Evolutionary conservation across 495 filamentous ascomycete genomes (phyloP).

Genomic region (Cercophora newfieldiana): DNA sequence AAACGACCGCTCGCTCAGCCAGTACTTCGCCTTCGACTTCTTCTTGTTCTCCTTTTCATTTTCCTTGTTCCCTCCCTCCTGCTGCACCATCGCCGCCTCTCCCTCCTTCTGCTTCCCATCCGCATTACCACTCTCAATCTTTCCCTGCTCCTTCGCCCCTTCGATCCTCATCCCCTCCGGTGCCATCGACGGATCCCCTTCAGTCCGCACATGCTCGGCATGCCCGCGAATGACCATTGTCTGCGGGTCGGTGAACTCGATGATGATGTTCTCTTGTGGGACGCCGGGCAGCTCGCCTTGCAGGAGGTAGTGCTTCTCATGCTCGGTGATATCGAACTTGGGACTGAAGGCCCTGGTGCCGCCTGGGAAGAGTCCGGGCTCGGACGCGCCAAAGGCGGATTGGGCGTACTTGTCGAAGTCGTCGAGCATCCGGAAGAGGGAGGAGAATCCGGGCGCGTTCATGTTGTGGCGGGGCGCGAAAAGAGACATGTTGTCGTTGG

Average conservation of each 20-base stretch:
- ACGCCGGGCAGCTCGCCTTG: constrained; percentile 89
- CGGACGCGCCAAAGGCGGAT: background rate
- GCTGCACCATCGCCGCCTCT: constrained; percentile 1
- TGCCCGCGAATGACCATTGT: constrained; percentile 74
- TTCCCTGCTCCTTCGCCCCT: constrained; percentile 12
- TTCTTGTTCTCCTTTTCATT: constrained; percentile 7
- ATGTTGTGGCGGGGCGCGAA: constrained; percentile 23
- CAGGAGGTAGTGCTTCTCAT: constrained; percentile 67
- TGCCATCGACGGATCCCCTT: constrained; percentile 38
- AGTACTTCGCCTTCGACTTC: constrained; percentile 58
- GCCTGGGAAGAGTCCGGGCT: too few relatives aligned
- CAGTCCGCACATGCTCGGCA: constrained; percentile 56
- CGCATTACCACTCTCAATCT: constrained; percentile 29
- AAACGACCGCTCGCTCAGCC: constrained; percentile 77
- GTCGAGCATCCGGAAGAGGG: constrained; percentile 76
- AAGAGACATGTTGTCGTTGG: constrained; percentile 28
- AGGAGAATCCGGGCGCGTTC: constrained; percentile 50
- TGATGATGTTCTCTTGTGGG: constrained; percentile 71
- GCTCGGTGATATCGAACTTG: constrained; percentile 79
- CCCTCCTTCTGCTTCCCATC: too few relatives aligned
- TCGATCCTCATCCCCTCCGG: constrained; percentile 19
- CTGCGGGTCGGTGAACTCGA: constrained; percentile 81
- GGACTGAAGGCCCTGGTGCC: constrained; percentile 21
- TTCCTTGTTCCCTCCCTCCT: constrained; percentile 9
- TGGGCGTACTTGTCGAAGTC: constrained; percentile 65